These are phyloP conservation scores for Mrakia gelida DNA, from an alignment of 768 basidiomycete genomes.

Conservation along the genomic window DNA sequence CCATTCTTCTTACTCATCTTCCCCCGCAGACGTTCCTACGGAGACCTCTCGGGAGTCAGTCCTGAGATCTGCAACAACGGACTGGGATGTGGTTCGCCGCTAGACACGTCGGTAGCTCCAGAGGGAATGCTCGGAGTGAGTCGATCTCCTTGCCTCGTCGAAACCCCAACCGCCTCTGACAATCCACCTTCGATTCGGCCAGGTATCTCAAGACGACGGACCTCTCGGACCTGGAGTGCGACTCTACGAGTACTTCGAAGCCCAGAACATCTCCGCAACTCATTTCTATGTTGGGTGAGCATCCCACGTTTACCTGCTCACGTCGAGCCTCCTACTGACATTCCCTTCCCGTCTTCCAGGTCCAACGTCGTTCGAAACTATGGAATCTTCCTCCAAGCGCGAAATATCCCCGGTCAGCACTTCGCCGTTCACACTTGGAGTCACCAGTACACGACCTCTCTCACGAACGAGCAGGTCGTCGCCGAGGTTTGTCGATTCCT, in stretches of 20 bases:
- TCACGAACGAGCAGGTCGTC: slow-evolving; percentile 63
- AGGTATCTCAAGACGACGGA: slow-evolving; percentile 74
- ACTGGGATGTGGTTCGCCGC: slow-evolving; percentile 37
- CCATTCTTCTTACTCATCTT: not conserved
- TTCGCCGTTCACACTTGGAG: slow-evolving; percentile 27
- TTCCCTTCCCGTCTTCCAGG: slow-evolving; percentile 40
- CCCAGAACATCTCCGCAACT: slow-evolving; percentile 57
- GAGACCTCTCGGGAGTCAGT: not conserved
- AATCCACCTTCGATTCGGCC: not conserved
- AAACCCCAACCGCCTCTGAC: not conserved
- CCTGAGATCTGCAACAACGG: slow-evolving; percentile 9
- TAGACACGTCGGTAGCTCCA: slow-evolving; percentile 74
- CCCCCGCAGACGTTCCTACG: not conserved
- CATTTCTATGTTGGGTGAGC: slow-evolving; percentile 54
- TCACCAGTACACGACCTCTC: slow-evolving; percentile 38
- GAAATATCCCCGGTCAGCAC: not conserved
- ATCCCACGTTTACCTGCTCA: not conserved
- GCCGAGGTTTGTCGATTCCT: slow-evolving; percentile 48
- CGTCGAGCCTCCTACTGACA: not conserved
- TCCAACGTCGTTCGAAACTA: slow-evolving; percentile 59
- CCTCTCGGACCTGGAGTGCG: slow-evolving; percentile 51
- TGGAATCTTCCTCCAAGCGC: slow-evolving; percentile 17
- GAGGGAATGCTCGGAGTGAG: slow-evolving; percentile 54
- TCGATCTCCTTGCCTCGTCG: not conserved
- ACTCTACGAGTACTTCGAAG: slow-evolving; percentile 63